Evolutionary conservation across 202 grass and related monocot genomes (phyloP).

Genomic region (Zizania palustris): DNA sequence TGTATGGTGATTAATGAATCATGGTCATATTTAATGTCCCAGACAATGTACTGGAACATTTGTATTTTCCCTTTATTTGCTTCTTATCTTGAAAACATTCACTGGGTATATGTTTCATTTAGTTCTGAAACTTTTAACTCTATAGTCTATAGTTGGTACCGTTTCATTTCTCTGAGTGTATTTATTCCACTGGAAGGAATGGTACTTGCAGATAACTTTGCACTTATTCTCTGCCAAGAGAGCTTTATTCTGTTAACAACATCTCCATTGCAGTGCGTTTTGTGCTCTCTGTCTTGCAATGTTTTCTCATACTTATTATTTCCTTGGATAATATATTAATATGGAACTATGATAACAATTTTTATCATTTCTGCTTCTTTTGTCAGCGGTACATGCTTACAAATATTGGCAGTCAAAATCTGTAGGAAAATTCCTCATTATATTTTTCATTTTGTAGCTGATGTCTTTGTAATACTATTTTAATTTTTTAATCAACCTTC

Average conservation of each 20-base stretch:
- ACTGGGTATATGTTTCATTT: slow-evolving; percentile 6
- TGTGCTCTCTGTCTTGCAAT: slow-evolving; percentile 23
- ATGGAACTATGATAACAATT: not conserved
- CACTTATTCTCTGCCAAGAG: slow-evolving; percentile 34
- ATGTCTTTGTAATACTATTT: not conserved
- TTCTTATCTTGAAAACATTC: slow-evolving; percentile 17
- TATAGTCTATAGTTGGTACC: not conserved
- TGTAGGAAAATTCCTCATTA: slow-evolving; percentile 5
- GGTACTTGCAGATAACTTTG: slow-evolving; percentile 34
- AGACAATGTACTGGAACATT: not conserved
- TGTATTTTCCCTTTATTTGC: not conserved
- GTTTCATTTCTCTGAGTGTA: slow-evolving; percentile 8
- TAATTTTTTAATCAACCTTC: not conserved
- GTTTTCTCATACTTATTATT: not conserved
- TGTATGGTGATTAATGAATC: not conserved
- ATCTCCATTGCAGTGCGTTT: slow-evolving; percentile 12
- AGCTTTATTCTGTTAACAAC: slow-evolving; percentile 39
- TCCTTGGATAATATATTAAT: not conserved
- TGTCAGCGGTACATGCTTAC: not conserved
- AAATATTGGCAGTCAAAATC: not conserved
- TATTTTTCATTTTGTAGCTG: slow-evolving; percentile 20
- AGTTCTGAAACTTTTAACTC: not conserved
- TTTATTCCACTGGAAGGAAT: slow-evolving; percentile 40
- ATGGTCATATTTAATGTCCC: not conserved
- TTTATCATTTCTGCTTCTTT: slow-evolving; percentile 17